Percentiles rank a stretch among this genome's conserved stretches.
These are phyloP conservation scores for Blastocladiella emersonii DNA, from an alignment of 371 early-diverging fungal genomes.

Conservation along the genomic window DNA sequence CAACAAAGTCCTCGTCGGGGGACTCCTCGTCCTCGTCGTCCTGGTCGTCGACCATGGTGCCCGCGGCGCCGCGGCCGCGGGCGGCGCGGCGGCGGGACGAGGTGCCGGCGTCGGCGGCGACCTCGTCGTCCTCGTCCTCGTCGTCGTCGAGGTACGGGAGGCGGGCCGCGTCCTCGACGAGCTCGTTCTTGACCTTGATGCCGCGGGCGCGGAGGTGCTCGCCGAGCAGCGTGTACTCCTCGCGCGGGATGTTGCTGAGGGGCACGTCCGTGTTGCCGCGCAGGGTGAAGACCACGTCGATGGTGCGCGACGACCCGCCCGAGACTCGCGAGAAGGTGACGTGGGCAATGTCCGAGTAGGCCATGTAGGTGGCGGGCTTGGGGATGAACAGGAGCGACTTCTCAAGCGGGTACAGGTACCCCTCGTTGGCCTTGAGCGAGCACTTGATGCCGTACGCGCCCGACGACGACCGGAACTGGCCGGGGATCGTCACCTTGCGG, in stretches of 20 bases:
- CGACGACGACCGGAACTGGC: constrained; percentile 24
- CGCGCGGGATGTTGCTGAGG: constrained; percentile 75
- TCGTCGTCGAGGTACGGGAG: constrained; percentile 36
- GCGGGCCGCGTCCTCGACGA: constrained; percentile 41
- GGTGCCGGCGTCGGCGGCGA: constrained; percentile 50
- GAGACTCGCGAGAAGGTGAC: constrained; percentile 89
- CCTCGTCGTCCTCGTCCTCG: constrained; percentile 33
- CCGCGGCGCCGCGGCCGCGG: constrained; percentile 2
- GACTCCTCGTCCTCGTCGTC: constrained; percentile 19
- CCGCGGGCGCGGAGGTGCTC: constrained; percentile 65
- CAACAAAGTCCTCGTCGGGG: constrained; percentile 84
- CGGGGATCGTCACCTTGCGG: constrained; percentile 62
- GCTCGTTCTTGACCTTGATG: constrained; percentile 65
- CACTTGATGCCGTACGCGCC: constrained; percentile 70
- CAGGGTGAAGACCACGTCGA: constrained; percentile 86
- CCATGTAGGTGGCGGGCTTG: constrained; percentile 84
- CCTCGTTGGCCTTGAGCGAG: constrained; percentile 96
- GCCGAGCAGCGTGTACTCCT: constrained; percentile 73
- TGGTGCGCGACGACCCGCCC: constrained; percentile 58
- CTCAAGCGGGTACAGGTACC: constrained; percentile 88
- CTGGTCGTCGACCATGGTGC: constrained; percentile 3
- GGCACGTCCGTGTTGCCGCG: constrained; percentile 60
- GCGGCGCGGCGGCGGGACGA: constrained; percentile 12
- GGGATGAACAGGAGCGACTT: constrained; percentile 88
- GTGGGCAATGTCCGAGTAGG: constrained; percentile 65